Evolutionary conservation across 345 rosid species (phyloP).

Genomic region (Ceriops tagal): DNA sequence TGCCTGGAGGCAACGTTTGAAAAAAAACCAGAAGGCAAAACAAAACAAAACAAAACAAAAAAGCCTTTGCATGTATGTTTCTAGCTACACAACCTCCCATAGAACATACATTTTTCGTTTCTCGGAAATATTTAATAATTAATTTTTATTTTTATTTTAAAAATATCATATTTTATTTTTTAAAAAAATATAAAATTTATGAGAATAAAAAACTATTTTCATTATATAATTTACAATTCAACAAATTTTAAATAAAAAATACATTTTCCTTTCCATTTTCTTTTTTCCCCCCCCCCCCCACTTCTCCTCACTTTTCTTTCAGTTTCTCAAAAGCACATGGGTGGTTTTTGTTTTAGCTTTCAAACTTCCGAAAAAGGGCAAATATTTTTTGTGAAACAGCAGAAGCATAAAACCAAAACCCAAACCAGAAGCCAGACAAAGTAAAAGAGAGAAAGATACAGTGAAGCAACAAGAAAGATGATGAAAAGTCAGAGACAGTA

Average conservation of each 20-base stretch:
- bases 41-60: background rate
- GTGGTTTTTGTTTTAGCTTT: conserved; percentile 18
- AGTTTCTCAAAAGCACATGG: conserved; percentile 27
- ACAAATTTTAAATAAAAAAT: too few relatives aligned
- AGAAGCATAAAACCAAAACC: background rate
- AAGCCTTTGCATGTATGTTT: conserved; percentile 15
- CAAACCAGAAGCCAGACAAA: background rate
- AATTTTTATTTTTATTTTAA: too few relatives aligned
- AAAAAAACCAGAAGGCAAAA: background rate
- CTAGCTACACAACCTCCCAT: background rate
- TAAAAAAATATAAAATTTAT: too few relatives aligned
- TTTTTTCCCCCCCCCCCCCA: background rate
- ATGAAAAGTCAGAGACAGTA: background rate
- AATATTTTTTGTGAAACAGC: background rate
- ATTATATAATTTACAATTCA: too few relatives aligned
- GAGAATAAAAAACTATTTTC: too few relatives aligned
- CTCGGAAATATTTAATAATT: too few relatives aligned
- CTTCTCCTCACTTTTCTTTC: conserved; percentile 7
- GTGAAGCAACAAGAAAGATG: background rate
- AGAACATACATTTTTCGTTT: conserved; percentile 13
- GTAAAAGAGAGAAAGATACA: background rate
- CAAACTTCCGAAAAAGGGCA: background rate
- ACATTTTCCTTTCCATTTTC: background rate
- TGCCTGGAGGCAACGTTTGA: background rate
- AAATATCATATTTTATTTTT: too few relatives aligned